These are phyloP conservation scores for Aspergillus eucalypticola DNA, from an alignment of 2,329 filamentous ascomycete genomes.

Conservation along the genomic window DNA sequence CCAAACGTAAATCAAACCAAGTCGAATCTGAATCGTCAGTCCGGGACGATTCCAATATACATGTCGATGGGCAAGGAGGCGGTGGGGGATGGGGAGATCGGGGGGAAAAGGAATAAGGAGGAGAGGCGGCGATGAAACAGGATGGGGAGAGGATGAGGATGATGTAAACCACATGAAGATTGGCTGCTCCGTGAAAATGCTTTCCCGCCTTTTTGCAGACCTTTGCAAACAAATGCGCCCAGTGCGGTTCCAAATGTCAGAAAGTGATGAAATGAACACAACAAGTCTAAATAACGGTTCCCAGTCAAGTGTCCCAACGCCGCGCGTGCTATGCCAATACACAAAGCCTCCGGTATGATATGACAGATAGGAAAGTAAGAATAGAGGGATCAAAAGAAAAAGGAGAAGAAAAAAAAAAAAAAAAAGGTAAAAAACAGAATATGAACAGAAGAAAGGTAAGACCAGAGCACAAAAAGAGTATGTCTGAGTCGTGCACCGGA, in stretches of 20 bases:
- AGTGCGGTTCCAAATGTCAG: constrained; percentile 33
- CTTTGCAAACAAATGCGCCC: constrained; percentile 37
- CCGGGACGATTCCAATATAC: constrained; percentile 29
- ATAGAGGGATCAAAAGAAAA: constrained; percentile 20
- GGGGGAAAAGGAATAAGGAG: not conserved
- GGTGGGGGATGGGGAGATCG: not conserved
- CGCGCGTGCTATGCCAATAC: constrained; percentile 41
- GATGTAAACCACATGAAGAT: constrained; percentile 20
- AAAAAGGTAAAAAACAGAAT: constrained; percentile 20
- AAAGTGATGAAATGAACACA: constrained; percentile 23
- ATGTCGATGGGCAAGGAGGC: constrained; percentile 15
- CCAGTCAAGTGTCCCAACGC: constrained; percentile 32
- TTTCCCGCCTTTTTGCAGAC: constrained; percentile 34
- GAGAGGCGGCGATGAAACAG: constrained; percentile 11
- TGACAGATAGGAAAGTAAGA: constrained; percentile 24
- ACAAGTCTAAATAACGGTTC: constrained; percentile 32
- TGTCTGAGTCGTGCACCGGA: constrained; percentile 10
- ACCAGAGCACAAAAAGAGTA: not conserved
- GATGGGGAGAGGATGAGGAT: constrained; percentile 14
- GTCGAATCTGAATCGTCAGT: constrained; percentile 21
- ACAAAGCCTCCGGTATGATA: constrained; percentile 27
- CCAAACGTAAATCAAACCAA: constrained; percentile 22
- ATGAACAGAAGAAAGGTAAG: constrained; percentile 20
- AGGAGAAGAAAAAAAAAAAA: constrained; percentile 23
- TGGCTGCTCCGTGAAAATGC: constrained; percentile 36